Conservation (phyloP, 345 rosid genomes). For the Clausena lansium region DNA sequence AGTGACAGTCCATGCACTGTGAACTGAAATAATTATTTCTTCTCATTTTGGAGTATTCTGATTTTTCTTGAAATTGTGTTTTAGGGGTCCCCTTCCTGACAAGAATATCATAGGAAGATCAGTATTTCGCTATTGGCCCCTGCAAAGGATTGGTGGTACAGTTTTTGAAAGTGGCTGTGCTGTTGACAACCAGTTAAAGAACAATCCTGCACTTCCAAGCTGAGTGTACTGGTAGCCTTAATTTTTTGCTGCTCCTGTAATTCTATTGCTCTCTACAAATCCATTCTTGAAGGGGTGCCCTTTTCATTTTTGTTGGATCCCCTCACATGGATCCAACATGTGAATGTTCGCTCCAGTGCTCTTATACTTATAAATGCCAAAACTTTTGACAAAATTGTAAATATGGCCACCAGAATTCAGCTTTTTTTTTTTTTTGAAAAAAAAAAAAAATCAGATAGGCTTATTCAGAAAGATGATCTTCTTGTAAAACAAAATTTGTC, state of each 20-base stretch:
- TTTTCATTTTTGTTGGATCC: neutral
- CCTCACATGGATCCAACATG: neutral
- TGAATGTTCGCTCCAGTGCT: neutral
- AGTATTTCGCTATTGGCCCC: slow-evolving; percentile 90
- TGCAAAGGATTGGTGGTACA: slow-evolving; percentile 70
- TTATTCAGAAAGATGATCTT: neutral
- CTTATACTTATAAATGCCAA: neutral
- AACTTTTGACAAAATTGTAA: neutral
- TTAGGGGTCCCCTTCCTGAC: slow-evolving; percentile 89
- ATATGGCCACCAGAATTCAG: no score
- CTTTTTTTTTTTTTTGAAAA: no score
- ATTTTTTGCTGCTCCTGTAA: neutral
- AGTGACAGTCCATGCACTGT: neutral
- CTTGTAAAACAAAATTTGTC: neutral
- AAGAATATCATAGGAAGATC: slow-evolving; percentile 94
- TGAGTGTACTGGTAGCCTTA: no score
- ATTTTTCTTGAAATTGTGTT: slow-evolving; percentile 4
- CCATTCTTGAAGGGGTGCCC: neutral
- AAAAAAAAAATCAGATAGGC: no score
- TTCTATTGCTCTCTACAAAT: slow-evolving; percentile 1
- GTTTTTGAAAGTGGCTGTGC: slow-evolving; percentile 65
- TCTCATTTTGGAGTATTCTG: neutral
- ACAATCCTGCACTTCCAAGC: slow-evolving; percentile 2
- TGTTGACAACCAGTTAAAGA: slow-evolving; percentile 46
- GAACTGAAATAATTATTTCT: neutral